Base-by-base conservation (phyloP, 306 rosid species). In the Hippophae rhamnoides region DNA sequence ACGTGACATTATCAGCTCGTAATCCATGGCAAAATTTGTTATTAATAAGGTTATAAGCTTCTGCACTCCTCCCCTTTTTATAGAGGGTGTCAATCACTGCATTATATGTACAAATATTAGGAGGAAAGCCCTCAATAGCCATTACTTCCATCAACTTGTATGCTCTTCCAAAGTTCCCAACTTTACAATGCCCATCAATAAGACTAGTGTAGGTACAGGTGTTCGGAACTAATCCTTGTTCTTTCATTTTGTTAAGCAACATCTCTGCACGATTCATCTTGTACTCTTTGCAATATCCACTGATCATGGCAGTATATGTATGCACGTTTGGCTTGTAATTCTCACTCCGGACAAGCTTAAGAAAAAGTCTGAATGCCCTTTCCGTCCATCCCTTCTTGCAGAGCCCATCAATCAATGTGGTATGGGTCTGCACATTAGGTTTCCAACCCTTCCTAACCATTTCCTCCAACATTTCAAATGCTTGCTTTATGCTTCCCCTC, bases 321-420 rank as follows among this genome's bases (percentile, higher is more conserved):
- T 79, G 79, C 45, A 83, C 93, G 75, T 83, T 88, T 9, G 90
- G 96, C 76, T 86, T 85, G 71, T 83, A 75, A 69, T 60, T 75
- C 25, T 88, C 86, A 7, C 96, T 92, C 65, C 95, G 79, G 12
- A 92, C 96, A 70, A 92, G 99, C 75, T 92, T 92, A 63, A 88
- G 86, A 75, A 92, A 88, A 65, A 88, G 54, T 52, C 99, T 79
- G 58, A 92, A 92, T 6, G 96, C 99, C 79, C 70, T 88, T 66
- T 92, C 99, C 7, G 95, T 80, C 99, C 99, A 92, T 13, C 99
- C 99, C 73, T 92, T 92, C 88, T 85, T 88, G 71, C 96, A 92
- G 18, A 92, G 83, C 49, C 96, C 96, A 64, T 83, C 77, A 55
- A 88, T 92, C 63, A 87, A 70, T 10, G 76, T 67, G 0, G 95